phyloP scores from a whole-genome alignment of 495 filamentous ascomycete genomes.

The Penicillium verhagenii region DNA sequence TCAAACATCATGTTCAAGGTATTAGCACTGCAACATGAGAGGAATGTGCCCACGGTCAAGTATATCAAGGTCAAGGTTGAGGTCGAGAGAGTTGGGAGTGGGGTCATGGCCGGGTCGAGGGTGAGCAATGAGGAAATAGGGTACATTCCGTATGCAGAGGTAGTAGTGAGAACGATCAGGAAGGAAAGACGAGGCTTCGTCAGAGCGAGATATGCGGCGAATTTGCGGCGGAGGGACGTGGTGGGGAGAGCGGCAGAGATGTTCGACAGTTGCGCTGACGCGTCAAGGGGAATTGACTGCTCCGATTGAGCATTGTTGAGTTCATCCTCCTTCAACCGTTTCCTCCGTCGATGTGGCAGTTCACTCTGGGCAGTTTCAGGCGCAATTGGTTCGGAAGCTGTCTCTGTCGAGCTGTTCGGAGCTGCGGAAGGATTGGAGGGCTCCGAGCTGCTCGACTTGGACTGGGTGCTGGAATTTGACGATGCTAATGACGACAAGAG shows the following conservation, averaged over 20 bases:
- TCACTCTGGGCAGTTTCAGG: slow-evolving; percentile 29
- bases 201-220: slow-evolving; percentile 87
- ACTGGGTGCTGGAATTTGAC: slow-evolving; percentile 15
- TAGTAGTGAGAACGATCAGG: slow-evolving; percentile 86
- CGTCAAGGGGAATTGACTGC: slow-evolving; percentile 68
- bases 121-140: slow-evolving; percentile 62
- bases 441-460: slow-evolving; percentile 7
- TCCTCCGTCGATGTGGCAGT: slow-evolving; percentile 51
- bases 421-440: slow-evolving; percentile 1
- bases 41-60: slow-evolving; percentile 83
- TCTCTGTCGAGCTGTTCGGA: slow-evolving; percentile 7
- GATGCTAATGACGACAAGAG: slow-evolving; percentile 33
- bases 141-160: slow-evolving; percentile 88
- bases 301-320: slow-evolving; percentile 26
- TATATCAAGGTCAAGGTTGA: slow-evolving; percentile 88
- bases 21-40: slow-evolving; percentile 84
- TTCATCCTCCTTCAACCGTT: slow-evolving; percentile 45
- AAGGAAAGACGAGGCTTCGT: slow-evolving; percentile 93
- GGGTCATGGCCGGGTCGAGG: slow-evolving; percentile 61
- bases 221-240: slow-evolving; percentile 67
- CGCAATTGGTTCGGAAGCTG: slow-evolving; percentile 16
- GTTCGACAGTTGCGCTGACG: slow-evolving; percentile 75
- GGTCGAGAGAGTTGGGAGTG: slow-evolving; percentile 80
- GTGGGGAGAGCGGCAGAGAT: slow-evolving; percentile 66
- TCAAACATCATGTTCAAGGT: slow-evolving; percentile 97